Evolutionary conservation across 129 eudicot species (phyloP).

Genomic region (Flaveria robusta): DNA sequence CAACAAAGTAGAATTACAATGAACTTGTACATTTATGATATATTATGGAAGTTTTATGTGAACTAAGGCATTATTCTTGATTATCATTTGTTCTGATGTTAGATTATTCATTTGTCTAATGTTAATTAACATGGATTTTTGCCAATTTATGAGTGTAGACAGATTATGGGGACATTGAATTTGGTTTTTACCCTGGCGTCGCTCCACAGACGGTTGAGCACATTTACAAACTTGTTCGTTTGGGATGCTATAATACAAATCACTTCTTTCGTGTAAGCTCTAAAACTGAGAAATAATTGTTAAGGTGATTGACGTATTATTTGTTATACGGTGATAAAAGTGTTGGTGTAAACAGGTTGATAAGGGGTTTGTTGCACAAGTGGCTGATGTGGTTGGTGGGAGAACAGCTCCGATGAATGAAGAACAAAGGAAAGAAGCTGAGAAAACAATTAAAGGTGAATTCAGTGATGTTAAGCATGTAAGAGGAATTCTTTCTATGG

Average conservation of each 20-base stretch:
- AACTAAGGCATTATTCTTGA: background rate
- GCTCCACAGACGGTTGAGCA: slow-evolving; percentile 95
- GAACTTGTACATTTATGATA: background rate
- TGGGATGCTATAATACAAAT: slow-evolving; percentile 93
- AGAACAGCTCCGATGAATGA: slow-evolving; percentile 95
- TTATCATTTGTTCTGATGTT: too few species aligned
- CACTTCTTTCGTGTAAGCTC: slow-evolving; percentile 89
- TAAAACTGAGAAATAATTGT: slow-evolving; percentile 2
- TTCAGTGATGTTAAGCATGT: slow-evolving; percentile 96
- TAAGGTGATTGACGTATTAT: slow-evolving; percentile 7
- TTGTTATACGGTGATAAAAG: slow-evolving; percentile 17
- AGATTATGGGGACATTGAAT: slow-evolving; percentile 89
- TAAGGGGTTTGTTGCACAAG: slow-evolving; percentile 97
- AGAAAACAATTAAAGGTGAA: slow-evolving; percentile 85
- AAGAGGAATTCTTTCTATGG: slow-evolving; percentile 98
- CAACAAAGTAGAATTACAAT: background rate
- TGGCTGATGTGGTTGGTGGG: slow-evolving; percentile 89
- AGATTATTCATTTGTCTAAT: background rate
- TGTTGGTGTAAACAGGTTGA: slow-evolving; percentile 63
- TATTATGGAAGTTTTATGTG: background rate
- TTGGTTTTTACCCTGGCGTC: slow-evolving; percentile 92
- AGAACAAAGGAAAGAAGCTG: slow-evolving; percentile 81
- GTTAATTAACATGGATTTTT: slow-evolving; percentile 1
- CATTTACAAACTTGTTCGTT: slow-evolving; percentile 94
- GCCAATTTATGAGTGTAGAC: slow-evolving; percentile 54